phyloP scores from a whole-genome alignment of 345 rosid species.

The Citrus inodora region DNA sequence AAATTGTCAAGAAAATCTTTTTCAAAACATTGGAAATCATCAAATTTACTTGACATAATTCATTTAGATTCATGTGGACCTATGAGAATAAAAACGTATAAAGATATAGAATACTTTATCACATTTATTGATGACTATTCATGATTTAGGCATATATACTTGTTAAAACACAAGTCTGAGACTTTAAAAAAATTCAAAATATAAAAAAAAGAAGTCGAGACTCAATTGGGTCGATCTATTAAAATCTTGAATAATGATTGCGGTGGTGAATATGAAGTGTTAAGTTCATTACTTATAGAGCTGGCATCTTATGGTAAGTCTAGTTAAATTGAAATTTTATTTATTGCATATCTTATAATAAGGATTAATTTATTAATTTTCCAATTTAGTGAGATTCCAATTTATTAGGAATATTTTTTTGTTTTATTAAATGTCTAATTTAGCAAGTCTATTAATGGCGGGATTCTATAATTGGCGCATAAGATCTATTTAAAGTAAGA shows the following conservation, averaged over 20 bases:
- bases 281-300: too few relatives aligned
- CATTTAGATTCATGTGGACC: neutral
- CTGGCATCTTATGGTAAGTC: too few relatives aligned
- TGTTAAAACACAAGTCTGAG: neutral
- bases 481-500: too few relatives aligned
- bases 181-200: neutral
- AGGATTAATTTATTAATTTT: too few relatives aligned
- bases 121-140: neutral
- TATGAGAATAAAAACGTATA: neutral
- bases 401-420: too few relatives aligned
- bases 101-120: neutral
- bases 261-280: neutral
- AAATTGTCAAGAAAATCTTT: neutral
- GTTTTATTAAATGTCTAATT: too few relatives aligned
- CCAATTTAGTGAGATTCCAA: too few relatives aligned
- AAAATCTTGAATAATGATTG: neutral
- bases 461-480: too few relatives aligned
- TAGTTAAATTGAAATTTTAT: too few relatives aligned
- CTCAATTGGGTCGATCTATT: neutral
- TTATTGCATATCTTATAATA: too few relatives aligned
- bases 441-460: too few relatives aligned
- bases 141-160: neutral
- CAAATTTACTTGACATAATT: neutral
- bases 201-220: neutral
- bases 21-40: neutral